Evolutionary conservation across 306 rosid genomes (phyloP).

Genomic region (Glycine latifolia): DNA sequence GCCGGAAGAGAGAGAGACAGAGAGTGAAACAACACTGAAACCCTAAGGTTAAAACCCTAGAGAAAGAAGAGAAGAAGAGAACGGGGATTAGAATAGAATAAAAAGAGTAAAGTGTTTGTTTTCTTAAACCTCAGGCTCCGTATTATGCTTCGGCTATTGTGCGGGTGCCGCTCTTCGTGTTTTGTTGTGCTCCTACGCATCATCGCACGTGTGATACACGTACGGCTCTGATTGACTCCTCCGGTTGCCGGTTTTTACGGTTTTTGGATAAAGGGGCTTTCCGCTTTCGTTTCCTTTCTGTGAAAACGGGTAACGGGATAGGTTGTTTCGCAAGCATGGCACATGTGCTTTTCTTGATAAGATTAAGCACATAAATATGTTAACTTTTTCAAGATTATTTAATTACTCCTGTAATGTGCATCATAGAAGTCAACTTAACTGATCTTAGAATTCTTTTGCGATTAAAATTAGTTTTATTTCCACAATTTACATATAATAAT

Average conservation of each 20-base stretch:
- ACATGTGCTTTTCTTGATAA: conserved; percentile 23
- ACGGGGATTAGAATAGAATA: background rate
- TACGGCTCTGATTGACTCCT: background rate
- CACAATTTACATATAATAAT: too few relatives aligned
- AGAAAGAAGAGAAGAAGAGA: background rate
- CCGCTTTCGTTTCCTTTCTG: background rate
- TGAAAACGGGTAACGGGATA: background rate
- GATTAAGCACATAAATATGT: background rate
- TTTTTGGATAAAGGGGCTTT: background rate
- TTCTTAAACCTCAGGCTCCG: conserved; percentile 44
- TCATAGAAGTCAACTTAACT: too few relatives aligned
- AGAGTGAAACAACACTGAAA: background rate
- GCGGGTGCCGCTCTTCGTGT: background rate
- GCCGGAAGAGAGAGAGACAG: conserved; percentile 22
- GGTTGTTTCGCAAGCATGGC: conserved; percentile 3
- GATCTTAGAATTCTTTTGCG: too few relatives aligned
- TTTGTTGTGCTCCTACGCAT: background rate
- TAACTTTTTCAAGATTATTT: too few relatives aligned
- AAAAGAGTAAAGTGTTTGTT: conserved; percentile 40
- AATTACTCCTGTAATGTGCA: too few relatives aligned
- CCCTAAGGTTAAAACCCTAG: conserved; percentile 28
- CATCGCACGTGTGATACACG: background rate
- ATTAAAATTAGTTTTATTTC: too few relatives aligned
- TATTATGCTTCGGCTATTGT: background rate
- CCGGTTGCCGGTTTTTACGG: too few relatives aligned